Evolutionary conservation across 805 yeast species (phyloP).

Genomic region (Metschnikowia rubicola): DNA sequence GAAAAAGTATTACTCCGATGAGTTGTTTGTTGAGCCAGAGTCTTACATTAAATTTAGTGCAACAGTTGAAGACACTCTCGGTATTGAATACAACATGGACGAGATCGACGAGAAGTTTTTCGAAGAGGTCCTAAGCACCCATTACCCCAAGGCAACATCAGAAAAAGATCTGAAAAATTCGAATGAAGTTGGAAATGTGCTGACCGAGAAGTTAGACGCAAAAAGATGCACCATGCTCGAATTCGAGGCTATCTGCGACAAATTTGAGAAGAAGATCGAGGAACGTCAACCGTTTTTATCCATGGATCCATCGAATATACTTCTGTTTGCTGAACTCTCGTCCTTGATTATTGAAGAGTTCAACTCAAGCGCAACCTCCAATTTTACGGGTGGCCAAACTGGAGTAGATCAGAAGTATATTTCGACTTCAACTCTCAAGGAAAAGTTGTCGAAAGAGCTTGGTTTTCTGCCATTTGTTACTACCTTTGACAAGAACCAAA

Average conservation of each 20-base stretch:
- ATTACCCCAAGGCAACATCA: conserved; percentile 23
- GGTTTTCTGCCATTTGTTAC: conserved; percentile 56
- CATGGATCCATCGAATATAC: conserved; percentile 77
- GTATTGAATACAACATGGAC: conserved; percentile 85
- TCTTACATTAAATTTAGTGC: conserved; percentile 86
- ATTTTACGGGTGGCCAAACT: conserved; percentile 16
- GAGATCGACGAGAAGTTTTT: conserved; percentile 78
- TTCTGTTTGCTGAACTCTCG: conserved; percentile 66
- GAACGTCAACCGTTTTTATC: conserved; percentile 85
- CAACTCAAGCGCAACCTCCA: conserved; percentile 24
- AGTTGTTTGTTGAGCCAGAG: conserved; percentile 63
- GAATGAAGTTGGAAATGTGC: not conserved
- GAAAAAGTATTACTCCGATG: conserved; percentile 60
- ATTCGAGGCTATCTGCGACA: conserved; percentile 73
- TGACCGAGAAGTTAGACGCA: conserved; percentile 12
- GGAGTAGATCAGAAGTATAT: conserved; percentile 35
- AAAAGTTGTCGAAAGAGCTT: conserved; percentile 53
- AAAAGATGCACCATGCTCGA: conserved; percentile 68
- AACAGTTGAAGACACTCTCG: conserved; percentile 92
- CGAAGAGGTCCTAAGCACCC: conserved; percentile 31
- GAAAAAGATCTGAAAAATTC: conserved; percentile 11
- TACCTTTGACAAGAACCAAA: conserved; percentile 46
- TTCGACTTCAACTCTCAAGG: conserved; percentile 56
- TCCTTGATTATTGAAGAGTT: conserved; percentile 41
- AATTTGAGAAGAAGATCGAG: conserved; percentile 68